Base-by-base conservation (phyloP, 257 asterid species). In the Gynochthodes officinalis region DNA sequence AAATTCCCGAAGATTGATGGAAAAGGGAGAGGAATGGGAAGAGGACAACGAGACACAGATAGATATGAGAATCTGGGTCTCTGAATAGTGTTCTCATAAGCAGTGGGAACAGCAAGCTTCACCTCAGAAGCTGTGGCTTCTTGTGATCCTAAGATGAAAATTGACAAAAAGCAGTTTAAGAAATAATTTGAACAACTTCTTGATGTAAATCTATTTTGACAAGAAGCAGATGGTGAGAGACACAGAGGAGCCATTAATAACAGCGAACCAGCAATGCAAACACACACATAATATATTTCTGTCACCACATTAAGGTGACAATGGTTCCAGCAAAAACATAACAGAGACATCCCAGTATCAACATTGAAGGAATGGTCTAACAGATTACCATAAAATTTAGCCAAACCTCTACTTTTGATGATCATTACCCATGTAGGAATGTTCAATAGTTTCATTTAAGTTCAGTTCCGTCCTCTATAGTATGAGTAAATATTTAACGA, bases 11-110 rank as follows among this genome's bases (percentile, higher is more conserved):
- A 89, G 81, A 94, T 83, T 23, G 90, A 81, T 67, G 99, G 99
- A 76, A 88, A 94, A 33, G 99, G 97, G 76, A 94, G 72, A 7
- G 98, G 99, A 73, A 94, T 83, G 0, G 99, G 98, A 67, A 94
- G 97, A 72, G 99, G 99, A 40, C 88, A 86, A 23, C 84, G 84
- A 48, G 98, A 78, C 68, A 84, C 81, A 7, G 97, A 85, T 46
- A 94, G 85, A 82, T 91, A 90, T 37, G 90, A 87, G 84, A 94
- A 94, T 72, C 77, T 84, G 1, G 97, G 99, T 68, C 82, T 85
- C 54, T 61, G 63, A 9, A 55, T 70, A 52, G 93, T 82, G 3
- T 76, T 78, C 21, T 74, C 71, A 59, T 87, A 91, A 8, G 95
- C 94, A 60, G 83, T 69, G 43, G 87, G 76, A 57, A 94, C 89